Evolutionary conservation across 306 rosid species (phyloP), one percentile per base, ranked within the genome.

Genomic region (Vigna nakashimae): DNA sequence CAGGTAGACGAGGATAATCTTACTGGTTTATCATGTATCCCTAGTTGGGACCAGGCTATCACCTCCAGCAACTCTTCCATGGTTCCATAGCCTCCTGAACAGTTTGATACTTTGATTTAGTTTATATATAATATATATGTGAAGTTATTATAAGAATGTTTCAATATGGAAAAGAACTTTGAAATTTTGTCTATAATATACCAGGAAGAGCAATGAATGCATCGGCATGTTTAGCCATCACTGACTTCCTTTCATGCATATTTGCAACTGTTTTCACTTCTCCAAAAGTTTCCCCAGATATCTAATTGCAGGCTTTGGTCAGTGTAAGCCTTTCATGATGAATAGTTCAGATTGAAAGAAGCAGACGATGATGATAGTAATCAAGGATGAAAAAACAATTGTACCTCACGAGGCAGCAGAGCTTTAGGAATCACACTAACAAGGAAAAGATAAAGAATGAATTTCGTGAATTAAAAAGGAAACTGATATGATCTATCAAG

Each of bases 201-300:
- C 93, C 93, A 5, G 93, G 91, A 77, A 90, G 90, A 30, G 91
- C 93, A 63, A 90, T 86, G 87, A 90, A 90, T 15, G 91, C 93
- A 73, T 90, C 91, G 20, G 90, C 90, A 74, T 84, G 88, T 82
- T 87, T 87, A 17, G 79, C 91, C 93, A 90, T 90, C 75, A 84
- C 85, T 64, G 93, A 84, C 72, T 89, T 89, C 82, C 91, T 83
- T 73, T 87, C 88, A 81, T 89, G 93, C 93, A 87, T 89, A 60
- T 89, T 82, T 74, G 77, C 78, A 9, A 90, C 91, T 48, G 72
- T 32, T 71, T 71, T 90, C 85, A 85, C 86, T 84, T 90, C 90
- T 64, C 93, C 93, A 60, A 75, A 79, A 24, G 90, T 81, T 71
- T 80, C 90, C 52, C 91, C 90, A 10, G 88, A 79, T 77, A 90